Percentiles rank a stretch among this genome's conserved stretches.
Evolutionary conservation across 83 land plant species (phyloP).

Genomic region (Thuja plicata): DNA sequence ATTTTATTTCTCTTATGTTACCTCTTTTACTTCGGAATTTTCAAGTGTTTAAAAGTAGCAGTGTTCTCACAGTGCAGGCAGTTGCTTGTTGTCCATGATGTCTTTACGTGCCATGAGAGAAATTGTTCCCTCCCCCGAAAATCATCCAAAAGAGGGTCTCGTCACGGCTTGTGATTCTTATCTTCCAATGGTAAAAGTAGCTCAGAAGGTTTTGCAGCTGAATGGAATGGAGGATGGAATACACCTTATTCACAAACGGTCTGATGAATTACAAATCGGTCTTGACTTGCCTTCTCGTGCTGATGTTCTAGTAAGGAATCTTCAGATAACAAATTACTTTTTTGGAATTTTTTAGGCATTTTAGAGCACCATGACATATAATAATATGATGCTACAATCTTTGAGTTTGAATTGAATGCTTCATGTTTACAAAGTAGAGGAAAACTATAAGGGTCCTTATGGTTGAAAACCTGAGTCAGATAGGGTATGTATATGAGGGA

Average conservation of each 20-base stretch:
- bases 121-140: neutral
- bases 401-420: neutral
- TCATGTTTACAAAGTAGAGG: neutral
- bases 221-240: conserved; percentile 64
- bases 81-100: conserved; percentile 94
- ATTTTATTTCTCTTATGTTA: neutral
- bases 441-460: neutral
- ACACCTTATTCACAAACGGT: conserved; percentile 64
- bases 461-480: neutral
- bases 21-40: neutral
- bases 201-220: conserved; percentile 57
- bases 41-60: neutral
- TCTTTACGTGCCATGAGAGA: conserved; percentile 68
- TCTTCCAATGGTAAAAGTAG: conserved; percentile 85
- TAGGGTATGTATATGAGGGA: neutral
- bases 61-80: conserved; percentile 72
- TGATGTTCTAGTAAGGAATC: conserved; percentile 63
- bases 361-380: neutral
- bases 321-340: neutral
- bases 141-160: conserved; percentile 18
- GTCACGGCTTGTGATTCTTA: conserved; percentile 90
- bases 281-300: conserved; percentile 65
- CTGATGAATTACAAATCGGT: conserved; percentile 80
- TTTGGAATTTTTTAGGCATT: neutral
- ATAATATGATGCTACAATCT: neutral